Percentiles rank a stretch among this genome's conserved stretches.
These are phyloP conservation scores for Scedosporium boydii DNA, from an alignment of 2,329 filamentous ascomycete species.

Conservation along the genomic window DNA sequence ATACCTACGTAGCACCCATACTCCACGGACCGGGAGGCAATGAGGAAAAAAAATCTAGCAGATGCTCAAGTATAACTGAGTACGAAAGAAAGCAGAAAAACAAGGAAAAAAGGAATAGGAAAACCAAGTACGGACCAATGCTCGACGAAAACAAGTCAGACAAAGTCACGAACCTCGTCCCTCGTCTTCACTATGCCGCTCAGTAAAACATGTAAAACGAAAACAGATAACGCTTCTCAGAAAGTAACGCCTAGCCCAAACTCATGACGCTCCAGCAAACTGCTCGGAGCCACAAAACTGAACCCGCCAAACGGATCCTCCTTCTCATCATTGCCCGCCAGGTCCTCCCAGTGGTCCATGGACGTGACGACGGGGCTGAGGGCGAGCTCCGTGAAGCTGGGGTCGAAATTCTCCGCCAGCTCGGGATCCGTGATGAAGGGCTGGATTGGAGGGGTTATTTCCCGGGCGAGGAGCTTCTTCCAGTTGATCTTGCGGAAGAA, in stretches of 20 bases:
- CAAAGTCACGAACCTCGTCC: not conserved
- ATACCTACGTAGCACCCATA: no score
- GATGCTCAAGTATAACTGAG: not conserved
- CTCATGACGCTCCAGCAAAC: constrained; percentile 35
- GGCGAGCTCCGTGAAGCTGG: constrained; percentile 81
- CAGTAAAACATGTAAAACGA: not conserved
- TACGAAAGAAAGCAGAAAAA: not conserved
- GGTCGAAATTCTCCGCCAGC: constrained; percentile 89
- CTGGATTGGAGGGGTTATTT: constrained; percentile 80
- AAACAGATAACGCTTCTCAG: constrained; percentile 2
- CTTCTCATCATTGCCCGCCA: constrained; percentile 26
- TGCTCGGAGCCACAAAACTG: constrained; percentile 52
- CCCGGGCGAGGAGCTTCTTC: constrained; percentile 72
- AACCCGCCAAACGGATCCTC: constrained; percentile 55
- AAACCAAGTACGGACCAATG: not conserved
- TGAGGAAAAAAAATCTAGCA: not conserved
- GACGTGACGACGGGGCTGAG: constrained; percentile 60
- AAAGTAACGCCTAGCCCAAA: constrained; percentile 27
- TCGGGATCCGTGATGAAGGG: constrained; percentile 93
- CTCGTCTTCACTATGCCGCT: not conserved
- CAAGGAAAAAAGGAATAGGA: not conserved
- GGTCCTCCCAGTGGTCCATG: constrained; percentile 30
- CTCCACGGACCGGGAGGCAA: no score
- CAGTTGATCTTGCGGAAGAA: constrained; percentile 98
- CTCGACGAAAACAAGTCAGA: not conserved